A percentile compares a stretch with the other conserved stretches of the same genome.
phyloP scores from a whole-genome alignment of 441 rosid species.

The Corymbia calophylla region DNA sequence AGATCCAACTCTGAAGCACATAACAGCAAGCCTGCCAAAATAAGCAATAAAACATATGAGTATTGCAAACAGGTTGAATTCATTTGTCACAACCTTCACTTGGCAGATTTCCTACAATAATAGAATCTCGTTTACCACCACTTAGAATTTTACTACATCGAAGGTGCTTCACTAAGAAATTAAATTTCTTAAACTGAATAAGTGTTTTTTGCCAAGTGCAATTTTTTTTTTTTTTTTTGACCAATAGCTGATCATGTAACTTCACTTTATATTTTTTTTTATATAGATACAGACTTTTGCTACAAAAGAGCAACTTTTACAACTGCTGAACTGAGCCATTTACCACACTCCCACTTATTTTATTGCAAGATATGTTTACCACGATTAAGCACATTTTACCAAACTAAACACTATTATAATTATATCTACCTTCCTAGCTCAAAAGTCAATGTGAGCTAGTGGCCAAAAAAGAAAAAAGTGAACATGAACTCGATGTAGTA shows the following conservation, averaged over 20 bases:
- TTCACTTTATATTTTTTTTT: neutral
- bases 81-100: neutral
- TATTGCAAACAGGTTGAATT: neutral
- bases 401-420: neutral
- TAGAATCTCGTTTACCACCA: neutral
- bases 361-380: neutral
- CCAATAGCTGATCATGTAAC: neutral
- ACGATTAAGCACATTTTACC: neutral
- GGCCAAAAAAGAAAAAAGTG: neutral
- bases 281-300: neutral
- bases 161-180: neutral
- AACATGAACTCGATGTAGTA: neutral
- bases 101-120: neutral
- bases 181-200: neutral
- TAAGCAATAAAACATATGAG: neutral
- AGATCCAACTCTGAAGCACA: conserved; percentile 89
- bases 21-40: conserved; percentile 75
- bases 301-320: neutral
- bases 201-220: neutral
- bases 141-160: neutral
- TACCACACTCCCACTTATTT: neutral
- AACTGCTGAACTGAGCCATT: neutral
- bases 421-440: neutral
- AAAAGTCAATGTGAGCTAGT: neutral
- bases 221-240: neutral